These are phyloP conservation scores for Lipomyces oligophaga DNA, from an alignment of 805 yeast species.

Conservation along the genomic window DNA sequence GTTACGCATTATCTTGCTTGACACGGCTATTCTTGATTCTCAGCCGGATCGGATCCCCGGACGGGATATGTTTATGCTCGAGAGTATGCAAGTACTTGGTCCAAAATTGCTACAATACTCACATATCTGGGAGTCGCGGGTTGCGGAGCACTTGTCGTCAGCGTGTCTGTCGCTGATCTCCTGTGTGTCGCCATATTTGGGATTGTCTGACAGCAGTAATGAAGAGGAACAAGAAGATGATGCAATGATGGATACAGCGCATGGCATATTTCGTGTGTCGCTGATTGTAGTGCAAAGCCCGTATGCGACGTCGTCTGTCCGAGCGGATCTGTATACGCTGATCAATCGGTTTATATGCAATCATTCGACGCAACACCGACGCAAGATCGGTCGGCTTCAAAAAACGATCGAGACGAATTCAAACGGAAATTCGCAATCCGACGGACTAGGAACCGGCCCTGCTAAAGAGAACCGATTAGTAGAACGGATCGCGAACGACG, in stretches of 20 bases:
- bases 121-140: constrained; percentile 35
- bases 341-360: constrained; percentile 19
- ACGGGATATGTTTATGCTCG: constrained; percentile 56
- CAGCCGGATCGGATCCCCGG: constrained; percentile 38
- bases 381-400: constrained; percentile 18
- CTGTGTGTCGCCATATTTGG: constrained; percentile 15
- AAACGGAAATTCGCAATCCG: constrained; percentile 1
- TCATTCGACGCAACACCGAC: constrained; percentile 16
- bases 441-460: not conserved
- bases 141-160: constrained; percentile 29
- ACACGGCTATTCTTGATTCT: constrained; percentile 47
- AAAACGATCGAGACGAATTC: constrained; percentile 17
- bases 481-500: constrained; percentile 68
- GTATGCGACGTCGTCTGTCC: constrained; percentile 57
- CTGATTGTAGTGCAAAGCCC: constrained; percentile 70
- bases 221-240: constrained; percentile 30
- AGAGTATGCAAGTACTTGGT: constrained; percentile 67
- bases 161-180: constrained; percentile 18
- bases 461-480: constrained; percentile 17
- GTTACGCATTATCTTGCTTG: constrained; percentile 67
- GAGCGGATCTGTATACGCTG: constrained; percentile 71
- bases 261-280: constrained; percentile 69
- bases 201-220: constrained; percentile 17
- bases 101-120: constrained; percentile 76
- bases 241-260: constrained; percentile 50